These are phyloP conservation scores for Trichoderma atroviride DNA, from an alignment of 2,329 filamentous ascomycete species.

Conservation along the genomic window DNA sequence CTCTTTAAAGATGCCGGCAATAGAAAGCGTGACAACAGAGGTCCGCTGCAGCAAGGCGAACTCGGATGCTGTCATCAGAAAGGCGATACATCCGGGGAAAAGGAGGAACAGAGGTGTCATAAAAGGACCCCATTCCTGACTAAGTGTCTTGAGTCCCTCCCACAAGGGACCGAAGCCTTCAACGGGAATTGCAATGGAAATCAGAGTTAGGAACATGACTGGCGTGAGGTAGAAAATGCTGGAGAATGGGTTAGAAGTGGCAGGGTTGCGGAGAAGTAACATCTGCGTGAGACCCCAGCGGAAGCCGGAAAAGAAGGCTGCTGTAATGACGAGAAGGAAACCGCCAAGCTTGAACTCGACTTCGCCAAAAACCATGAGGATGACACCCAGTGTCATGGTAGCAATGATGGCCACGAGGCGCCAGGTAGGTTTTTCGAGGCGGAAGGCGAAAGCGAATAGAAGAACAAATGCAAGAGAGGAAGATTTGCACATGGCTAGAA, in stretches of 20 bases:
- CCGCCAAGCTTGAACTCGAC: constrained; percentile 84
- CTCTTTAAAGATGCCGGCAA: constrained; percentile 98
- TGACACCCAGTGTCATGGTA: constrained; percentile 87
- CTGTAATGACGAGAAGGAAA: constrained; percentile 89
- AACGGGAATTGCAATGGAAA: constrained; percentile 79
- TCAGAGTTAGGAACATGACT: constrained; percentile 86
- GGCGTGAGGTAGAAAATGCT: constrained; percentile 98
- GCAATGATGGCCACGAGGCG: constrained; percentile 84
- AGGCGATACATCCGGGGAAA: constrained; percentile 88
- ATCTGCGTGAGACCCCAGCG: constrained; percentile 99
- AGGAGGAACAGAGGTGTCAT: constrained; percentile 74
- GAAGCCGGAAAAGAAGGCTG: constrained; percentile 94
- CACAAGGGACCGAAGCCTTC: constrained; percentile 74
- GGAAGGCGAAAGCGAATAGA: constrained; percentile 91
- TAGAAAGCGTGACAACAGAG: constrained; percentile 91
- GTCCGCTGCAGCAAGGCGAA: constrained; percentile 94
- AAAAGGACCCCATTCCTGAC: constrained; percentile 66
- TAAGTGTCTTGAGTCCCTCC: constrained; percentile 65
- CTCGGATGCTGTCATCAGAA: constrained; percentile 94
- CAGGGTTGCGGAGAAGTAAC: constrained; percentile 86
- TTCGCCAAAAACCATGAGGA: constrained; percentile 98
- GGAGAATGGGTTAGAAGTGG: constrained; percentile 94
- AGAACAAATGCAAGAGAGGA: constrained; percentile 94
- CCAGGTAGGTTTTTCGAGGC: constrained; percentile 83
- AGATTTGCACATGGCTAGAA: constrained; percentile 92